Conservation (phyloP, 73 alveolate species). For the Paramecium biaurelia region DNA sequence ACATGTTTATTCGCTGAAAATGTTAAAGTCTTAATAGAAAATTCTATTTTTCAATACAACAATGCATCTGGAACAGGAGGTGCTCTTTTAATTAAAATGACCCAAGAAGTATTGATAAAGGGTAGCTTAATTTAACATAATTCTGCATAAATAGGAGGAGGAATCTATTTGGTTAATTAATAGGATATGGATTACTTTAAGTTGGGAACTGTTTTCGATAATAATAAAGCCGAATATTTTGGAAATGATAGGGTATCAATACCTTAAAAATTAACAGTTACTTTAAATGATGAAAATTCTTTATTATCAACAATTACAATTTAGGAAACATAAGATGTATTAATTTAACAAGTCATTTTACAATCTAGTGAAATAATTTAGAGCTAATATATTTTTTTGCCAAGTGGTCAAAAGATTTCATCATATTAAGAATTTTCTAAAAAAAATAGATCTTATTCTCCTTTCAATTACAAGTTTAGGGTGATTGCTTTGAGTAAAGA, state of each 20-base stretch:
- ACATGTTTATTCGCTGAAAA: background rate
- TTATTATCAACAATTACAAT: background rate
- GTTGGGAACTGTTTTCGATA: background rate
- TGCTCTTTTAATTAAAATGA: background rate
- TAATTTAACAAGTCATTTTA: background rate
- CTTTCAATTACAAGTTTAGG: background rate
- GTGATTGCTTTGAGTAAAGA: background rate
- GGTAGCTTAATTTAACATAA: background rate
- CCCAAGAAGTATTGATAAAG: background rate
- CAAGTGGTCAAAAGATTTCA: background rate
- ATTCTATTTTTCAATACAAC: background rate
- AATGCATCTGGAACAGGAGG: background rate
- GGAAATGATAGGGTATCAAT: background rate
- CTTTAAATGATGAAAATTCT: background rate
- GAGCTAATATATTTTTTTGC: background rate
- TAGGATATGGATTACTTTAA: background rate
- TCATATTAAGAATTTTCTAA: background rate
- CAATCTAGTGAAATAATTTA: background rate
- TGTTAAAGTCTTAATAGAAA: background rate
- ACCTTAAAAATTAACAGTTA: background rate
- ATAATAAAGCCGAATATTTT: background rate
- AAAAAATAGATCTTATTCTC: background rate
- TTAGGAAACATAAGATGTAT: background rate
- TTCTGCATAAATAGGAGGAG: background rate
- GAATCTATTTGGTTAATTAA: background rate